These are phyloP conservation scores for Termitomyces sp. DNA, from an alignment of 768 basidiomycete genomes.

Conservation along the genomic window DNA sequence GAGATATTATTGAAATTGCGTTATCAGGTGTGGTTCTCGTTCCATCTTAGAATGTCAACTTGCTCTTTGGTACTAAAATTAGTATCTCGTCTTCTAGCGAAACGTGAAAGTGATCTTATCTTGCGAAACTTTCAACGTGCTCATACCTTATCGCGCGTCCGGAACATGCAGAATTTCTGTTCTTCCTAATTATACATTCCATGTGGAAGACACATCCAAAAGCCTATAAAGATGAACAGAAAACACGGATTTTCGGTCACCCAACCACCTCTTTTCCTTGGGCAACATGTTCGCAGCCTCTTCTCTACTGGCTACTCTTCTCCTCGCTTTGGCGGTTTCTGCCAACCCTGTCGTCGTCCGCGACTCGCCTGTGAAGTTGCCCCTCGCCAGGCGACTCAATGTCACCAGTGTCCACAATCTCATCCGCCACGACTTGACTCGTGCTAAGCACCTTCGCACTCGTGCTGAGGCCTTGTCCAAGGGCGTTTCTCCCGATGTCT, in stretches of 20 bases:
- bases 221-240: conserved; percentile 10
- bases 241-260: not conserved
- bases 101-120: not conserved
- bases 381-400: conserved; percentile 53
- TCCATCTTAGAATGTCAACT: not conserved
- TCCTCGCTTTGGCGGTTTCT: conserved; percentile 43
- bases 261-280: not conserved
- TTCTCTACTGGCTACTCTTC: conserved; percentile 37
- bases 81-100: not conserved
- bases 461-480: conserved; percentile 31
- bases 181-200: not conserved
- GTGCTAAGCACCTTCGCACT: conserved; percentile 41
- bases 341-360: conserved; percentile 43
- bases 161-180: not conserved
- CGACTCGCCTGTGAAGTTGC: conserved; percentile 39
- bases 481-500: conserved; percentile 17
- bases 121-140: not conserved
- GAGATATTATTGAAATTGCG: not conserved
- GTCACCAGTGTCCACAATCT: conserved; percentile 45
- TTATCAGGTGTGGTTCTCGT: not conserved
- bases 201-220: not conserved
- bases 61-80: not conserved
- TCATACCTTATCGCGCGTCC: not conserved
- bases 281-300: conserved; percentile 35
- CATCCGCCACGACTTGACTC: conserved; percentile 46